phyloP scores from a whole-genome alignment of 768 basidiomycete genomes.

The Tephrocybe sp. region DNA sequence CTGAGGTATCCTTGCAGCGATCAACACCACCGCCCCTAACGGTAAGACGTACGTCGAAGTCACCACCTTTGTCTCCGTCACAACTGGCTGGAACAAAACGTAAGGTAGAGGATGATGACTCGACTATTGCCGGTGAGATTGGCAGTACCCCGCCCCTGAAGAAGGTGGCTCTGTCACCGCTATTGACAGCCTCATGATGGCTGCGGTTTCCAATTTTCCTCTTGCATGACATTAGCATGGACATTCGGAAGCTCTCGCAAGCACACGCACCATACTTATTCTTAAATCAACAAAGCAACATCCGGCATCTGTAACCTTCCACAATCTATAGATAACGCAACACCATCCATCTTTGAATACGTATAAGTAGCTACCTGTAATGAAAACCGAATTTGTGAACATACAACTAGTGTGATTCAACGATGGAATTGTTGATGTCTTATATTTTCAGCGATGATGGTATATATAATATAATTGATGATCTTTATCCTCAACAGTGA shows the following conservation, averaged over 20 bases:
- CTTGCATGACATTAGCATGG: slow-evolving; percentile 6
- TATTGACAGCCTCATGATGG: slow-evolving; percentile 16
- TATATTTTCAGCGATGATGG: no score
- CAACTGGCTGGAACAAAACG: slow-evolving; percentile 66
- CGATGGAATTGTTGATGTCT: no score
- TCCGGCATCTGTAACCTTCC: slow-evolving; percentile 24
- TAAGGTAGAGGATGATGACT: slow-evolving; percentile 64
- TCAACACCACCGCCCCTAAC: slow-evolving; percentile 38
- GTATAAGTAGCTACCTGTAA: not conserved
- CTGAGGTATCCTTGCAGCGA: slow-evolving; percentile 50
- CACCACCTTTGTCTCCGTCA: slow-evolving; percentile 48
- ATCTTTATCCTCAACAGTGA: not conserved
- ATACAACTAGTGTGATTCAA: no score
- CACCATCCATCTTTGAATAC: slow-evolving; percentile 21
- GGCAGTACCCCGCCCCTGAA: slow-evolving; percentile 66
- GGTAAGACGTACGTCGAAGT: slow-evolving; percentile 32
- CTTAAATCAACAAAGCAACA: slow-evolving; percentile 13
- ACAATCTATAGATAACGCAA: slow-evolving; percentile 22
- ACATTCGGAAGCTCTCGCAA: slow-evolving; percentile 14
- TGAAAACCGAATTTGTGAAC: not conserved
- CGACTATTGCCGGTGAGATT: slow-evolving; percentile 35
- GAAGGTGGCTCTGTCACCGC: slow-evolving; percentile 54
- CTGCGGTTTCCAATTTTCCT: not conserved
- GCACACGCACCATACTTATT: slow-evolving; percentile 16
- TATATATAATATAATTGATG: not conserved